Evolutionary conservation across 257 asterid species (phyloP), one percentile per base, ranked within the genome.

Genomic region (Gardenia jasminoides): DNA sequence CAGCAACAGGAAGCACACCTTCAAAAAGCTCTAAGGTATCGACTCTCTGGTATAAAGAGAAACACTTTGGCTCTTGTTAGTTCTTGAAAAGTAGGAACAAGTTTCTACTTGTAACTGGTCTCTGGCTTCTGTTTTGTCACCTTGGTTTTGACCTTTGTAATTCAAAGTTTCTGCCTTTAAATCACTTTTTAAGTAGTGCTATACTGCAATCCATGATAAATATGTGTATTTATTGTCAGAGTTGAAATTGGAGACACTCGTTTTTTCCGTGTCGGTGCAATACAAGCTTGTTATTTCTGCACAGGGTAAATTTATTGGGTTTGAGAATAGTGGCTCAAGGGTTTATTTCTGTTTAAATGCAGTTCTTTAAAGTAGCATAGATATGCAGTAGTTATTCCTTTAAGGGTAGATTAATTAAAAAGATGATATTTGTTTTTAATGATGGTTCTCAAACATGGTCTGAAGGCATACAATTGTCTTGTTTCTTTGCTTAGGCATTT

Each of bases 11-110:
- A 74, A 88, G 89, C 77, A 75, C 90, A 44, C 83, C 92, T 76
- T 83, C 91, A 41, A 92, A 88, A 89, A 85, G 92, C 77, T 88
- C 85, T 43, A 93, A 93, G 97, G 99, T 95, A 87, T 64, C 66
- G 16, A 24, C 43, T 82, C 70, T 74, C 69, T 67, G 44, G 47
- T 48, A 73, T 69, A 41, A 43, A 22, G 30, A 33, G 41, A 36
- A 52, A 10, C 15, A 11, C 19, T 33, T 9, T 52, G 41, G 24
- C 24, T 56, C 9, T 48, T 61, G 44, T 76, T 76, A 1, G 61
- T 59, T 80, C 30, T 48, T 76, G 48, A 22, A 33, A 39, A 41
- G 16, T 19, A 0, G 1, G 43, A 28, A 9, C 36, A n/a, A 31
- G 8, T 17, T 77, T 76, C 54, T 69, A 33, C n/a, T 46, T 48